These are phyloP conservation scores for Vitis hybrid DNA, from an alignment of 177 flowering plant species.

Conservation along the genomic window DNA sequence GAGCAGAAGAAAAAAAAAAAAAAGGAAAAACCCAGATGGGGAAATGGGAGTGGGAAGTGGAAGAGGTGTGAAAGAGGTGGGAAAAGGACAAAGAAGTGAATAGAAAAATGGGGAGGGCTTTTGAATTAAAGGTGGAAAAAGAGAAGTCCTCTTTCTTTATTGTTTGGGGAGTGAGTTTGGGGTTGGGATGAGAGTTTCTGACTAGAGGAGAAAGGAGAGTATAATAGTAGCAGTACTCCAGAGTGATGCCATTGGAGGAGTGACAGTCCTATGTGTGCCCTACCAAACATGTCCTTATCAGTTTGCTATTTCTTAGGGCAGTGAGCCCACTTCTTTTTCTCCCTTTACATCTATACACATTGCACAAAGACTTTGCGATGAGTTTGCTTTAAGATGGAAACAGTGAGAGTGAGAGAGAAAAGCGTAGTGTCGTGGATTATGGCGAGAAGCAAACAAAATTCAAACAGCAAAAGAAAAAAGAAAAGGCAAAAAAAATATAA, in stretches of 20 bases:
- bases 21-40: constrained; percentile 6
- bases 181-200: constrained; percentile 9
- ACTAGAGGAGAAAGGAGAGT: constrained; percentile 8
- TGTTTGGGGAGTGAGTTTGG: constrained; percentile 9
- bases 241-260: constrained; percentile 13
- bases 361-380: too few relatives aligned
- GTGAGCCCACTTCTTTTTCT: constrained; percentile 11
- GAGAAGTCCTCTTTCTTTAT: background rate
- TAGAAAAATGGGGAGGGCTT: constrained; percentile 27
- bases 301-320: constrained; percentile 18
- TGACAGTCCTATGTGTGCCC: constrained; percentile 17
- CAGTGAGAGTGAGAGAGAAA: too few relatives aligned
- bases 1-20: constrained; percentile 17
- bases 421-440: too few relatives aligned
- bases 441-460: too few relatives aligned
- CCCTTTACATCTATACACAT: background rate
- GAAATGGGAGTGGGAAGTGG: constrained; percentile 10
- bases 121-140: constrained; percentile 32
- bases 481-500: too few relatives aligned
- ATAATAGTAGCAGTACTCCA: background rate
- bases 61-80: constrained; percentile 2
- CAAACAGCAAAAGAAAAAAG: too few relatives aligned
- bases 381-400: too few relatives aligned
- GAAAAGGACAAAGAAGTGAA: constrained; percentile 15
- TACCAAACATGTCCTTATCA: constrained; percentile 25